phyloP scores from a whole-genome alignment of 1,284 basidiomycete genomes.

The Fomitopsis palustris region DNA sequence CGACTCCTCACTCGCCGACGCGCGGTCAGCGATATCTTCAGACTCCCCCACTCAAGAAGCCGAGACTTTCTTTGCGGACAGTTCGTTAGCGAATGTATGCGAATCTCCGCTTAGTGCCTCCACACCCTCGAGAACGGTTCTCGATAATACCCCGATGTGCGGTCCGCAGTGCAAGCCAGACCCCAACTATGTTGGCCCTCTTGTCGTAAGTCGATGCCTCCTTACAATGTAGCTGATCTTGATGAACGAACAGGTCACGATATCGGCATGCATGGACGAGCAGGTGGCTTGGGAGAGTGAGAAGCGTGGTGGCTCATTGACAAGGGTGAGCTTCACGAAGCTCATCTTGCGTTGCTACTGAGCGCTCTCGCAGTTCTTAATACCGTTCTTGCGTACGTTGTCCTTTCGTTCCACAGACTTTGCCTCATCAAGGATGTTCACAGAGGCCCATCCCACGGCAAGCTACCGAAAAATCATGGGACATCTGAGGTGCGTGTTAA shows the following conservation, averaged over 20 bases:
- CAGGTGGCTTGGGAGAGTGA: neutral
- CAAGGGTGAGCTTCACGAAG: conserved; percentile 6
- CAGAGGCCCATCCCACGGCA: conserved; percentile 9
- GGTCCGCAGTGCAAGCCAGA: neutral
- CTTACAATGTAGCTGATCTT: no score
- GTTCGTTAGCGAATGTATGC: no score
- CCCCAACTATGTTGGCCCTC: neutral
- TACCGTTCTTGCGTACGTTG: conserved; percentile 6
- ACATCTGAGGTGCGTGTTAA: conserved; percentile 9
- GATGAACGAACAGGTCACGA: neutral
- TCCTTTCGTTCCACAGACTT: no score
- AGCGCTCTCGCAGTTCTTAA: conserved; percentile 10
- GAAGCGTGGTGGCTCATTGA: neutral
- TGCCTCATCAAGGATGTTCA: no score
- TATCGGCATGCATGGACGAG: conserved; percentile 13
- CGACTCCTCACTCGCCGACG: no score
- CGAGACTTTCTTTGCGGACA: no score
- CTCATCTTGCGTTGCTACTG: neutral
- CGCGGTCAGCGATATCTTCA: no score
- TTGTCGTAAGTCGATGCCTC: neutral
- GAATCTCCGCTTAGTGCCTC: no score
- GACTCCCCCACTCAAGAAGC: no score
- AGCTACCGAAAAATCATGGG: conserved; percentile 1
- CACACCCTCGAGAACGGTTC: no score
- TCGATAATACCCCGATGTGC: neutral